Evolutionary conservation across 371 early-diverging fungal species (phyloP).

Genomic region (Mortierella sp.): DNA sequence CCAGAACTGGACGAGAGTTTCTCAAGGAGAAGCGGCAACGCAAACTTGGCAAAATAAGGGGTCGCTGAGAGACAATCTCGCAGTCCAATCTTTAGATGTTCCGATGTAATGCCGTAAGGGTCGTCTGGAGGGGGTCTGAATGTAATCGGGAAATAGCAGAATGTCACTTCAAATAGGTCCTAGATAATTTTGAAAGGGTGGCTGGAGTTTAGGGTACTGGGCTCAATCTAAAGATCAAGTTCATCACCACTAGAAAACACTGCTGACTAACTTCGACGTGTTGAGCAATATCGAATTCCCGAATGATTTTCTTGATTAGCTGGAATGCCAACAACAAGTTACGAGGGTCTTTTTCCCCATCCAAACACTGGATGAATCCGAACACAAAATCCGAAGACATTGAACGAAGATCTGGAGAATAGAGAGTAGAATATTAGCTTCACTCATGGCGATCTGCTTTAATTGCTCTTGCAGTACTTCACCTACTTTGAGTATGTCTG

Average conservation of each 20-base stretch:
- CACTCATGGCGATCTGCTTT: not conserved
- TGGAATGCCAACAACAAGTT: slow-evolving; percentile 91
- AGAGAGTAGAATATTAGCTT: not conserved
- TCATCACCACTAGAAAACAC: not conserved
- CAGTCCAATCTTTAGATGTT: slow-evolving; percentile 82
- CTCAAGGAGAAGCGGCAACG: slow-evolving; percentile 89
- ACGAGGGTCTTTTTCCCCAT: slow-evolving; percentile 98
- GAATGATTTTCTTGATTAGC: slow-evolving; percentile 72
- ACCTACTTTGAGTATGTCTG: slow-evolving; percentile 38
- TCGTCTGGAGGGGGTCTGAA: slow-evolving; percentile 96
- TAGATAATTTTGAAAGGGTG: slow-evolving; percentile 8
- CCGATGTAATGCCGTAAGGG: slow-evolving; percentile 92
- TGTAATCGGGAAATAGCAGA: slow-evolving; percentile 99
- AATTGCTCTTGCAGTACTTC: not conserved
- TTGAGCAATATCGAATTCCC: slow-evolving; percentile 79
- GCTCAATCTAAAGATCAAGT: not conserved
- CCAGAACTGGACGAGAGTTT: slow-evolving; percentile 89
- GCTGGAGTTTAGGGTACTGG: not conserved
- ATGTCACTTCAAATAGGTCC: slow-evolving; percentile 95
- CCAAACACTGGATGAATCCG: slow-evolving; percentile 90
- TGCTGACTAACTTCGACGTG: slow-evolving; percentile 75
- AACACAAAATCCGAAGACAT: slow-evolving; percentile 78
- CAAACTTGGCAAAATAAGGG: slow-evolving; percentile 81
- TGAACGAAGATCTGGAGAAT: slow-evolving; percentile 42
- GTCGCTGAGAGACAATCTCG: slow-evolving; percentile 79